A percentile compares a stretch with the other conserved stretches of the same genome.
Evolutionary conservation across 495 filamentous ascomycete genomes (phyloP).

Genomic region (Letharia lupina): DNA sequence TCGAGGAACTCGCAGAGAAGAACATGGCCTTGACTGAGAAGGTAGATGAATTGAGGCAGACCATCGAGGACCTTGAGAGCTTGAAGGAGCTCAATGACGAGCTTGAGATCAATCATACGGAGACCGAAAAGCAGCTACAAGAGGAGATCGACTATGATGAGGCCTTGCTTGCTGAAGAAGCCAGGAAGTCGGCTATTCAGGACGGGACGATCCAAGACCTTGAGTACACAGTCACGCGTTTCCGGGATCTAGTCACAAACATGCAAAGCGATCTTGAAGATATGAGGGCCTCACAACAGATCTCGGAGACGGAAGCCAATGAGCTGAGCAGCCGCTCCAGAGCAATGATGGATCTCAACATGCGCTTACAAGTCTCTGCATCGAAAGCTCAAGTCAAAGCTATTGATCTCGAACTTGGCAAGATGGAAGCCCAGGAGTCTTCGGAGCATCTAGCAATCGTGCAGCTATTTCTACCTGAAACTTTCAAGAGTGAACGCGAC

Average conservation of each 20-base stretch:
- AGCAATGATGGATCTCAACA: slow-evolving; percentile 92
- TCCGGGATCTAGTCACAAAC: slow-evolving; percentile 78
- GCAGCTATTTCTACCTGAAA: slow-evolving; percentile 81
- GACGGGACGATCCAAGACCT: slow-evolving; percentile 74
- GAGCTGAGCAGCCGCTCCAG: slow-evolving; percentile 76
- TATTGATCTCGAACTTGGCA: slow-evolving; percentile 80
- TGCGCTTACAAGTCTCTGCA: slow-evolving; percentile 82
- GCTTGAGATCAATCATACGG: slow-evolving; percentile 83
- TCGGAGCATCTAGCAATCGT: slow-evolving; percentile 80
- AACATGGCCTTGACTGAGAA: slow-evolving; percentile 75
- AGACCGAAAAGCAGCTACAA: slow-evolving; percentile 88
- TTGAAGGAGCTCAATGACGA: slow-evolving; percentile 91
- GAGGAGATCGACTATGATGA: slow-evolving; percentile 85
- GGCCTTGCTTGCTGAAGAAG: slow-evolving; percentile 65
- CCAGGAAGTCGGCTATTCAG: slow-evolving; percentile 50
- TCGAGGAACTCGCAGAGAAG: slow-evolving; percentile 80
- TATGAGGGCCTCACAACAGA: slow-evolving; percentile 80
- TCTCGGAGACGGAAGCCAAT: slow-evolving; percentile 85
- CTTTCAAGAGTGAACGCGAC: slow-evolving; percentile 67
- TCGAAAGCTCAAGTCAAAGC: slow-evolving; percentile 87
- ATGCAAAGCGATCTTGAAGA: slow-evolving; percentile 85
- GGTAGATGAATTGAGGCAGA: slow-evolving; percentile 69
- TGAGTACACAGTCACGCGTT: slow-evolving; percentile 80
- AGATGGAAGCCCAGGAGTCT: slow-evolving; percentile 84
- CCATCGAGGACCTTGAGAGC: slow-evolving; percentile 75